Conservation (phyloP, 495 filamentous ascomycete genomes). For the Neurospora cerealis region DNA sequence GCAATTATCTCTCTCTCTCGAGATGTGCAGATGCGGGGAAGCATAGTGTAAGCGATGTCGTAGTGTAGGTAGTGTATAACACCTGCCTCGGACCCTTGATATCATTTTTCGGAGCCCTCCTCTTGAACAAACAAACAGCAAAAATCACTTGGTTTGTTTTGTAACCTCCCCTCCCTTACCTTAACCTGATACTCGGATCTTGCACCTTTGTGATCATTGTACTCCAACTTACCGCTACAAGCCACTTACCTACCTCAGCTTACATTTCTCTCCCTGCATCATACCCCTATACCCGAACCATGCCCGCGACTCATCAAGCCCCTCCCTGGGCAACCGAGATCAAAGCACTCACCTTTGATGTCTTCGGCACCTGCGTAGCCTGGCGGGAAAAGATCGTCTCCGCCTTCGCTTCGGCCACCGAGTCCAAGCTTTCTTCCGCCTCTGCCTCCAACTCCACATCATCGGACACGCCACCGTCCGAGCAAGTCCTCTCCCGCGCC, state of each 20-base stretch:
- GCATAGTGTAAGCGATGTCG: not conserved
- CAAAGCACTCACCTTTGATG: constrained; percentile 44
- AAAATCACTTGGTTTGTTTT: not conserved
- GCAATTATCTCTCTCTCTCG: not conserved
- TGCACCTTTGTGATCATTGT: not conserved
- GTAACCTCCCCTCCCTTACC: not conserved
- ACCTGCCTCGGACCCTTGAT: not conserved
- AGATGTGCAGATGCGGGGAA: not conserved
- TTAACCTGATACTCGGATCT: not conserved
- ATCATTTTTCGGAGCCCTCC: not conserved
- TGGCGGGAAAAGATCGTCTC: constrained; percentile 54
- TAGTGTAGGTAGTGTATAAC: not conserved
- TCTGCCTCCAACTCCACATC: constrained; percentile 34
- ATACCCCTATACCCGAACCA: not conserved
- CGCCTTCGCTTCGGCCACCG: constrained; percentile 41
- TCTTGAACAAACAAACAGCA: not conserved
- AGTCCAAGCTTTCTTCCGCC: constrained; percentile 28
- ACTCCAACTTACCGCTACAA: not conserved
- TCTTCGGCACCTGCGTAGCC: constrained; percentile 72
- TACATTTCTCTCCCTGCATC: not conserved
- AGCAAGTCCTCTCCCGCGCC: constrained; percentile 20
- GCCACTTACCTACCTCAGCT: not conserved
- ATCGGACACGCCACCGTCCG: not conserved
- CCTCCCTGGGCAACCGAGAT: constrained; percentile 7
- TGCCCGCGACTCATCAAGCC: not conserved